A percentile compares a stretch with the other conserved stretches of the same genome.
phyloP scores from a whole-genome alignment of 345 rosid genomes.

The Pistacia atlantica region DNA sequence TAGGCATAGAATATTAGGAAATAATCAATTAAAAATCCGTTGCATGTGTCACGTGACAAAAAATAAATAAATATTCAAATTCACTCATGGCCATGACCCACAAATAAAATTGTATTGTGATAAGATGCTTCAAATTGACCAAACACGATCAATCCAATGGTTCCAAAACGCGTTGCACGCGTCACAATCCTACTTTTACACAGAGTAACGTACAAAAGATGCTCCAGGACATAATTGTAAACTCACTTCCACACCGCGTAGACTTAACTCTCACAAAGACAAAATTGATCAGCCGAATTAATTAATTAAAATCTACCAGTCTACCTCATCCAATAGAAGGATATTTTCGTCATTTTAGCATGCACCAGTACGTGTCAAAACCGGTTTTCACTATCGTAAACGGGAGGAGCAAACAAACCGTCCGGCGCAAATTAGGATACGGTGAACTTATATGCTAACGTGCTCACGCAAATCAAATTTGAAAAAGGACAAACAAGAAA shows the following conservation, averaged over 20 bases:
- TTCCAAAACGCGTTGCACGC: no score
- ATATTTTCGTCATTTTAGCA: neutral
- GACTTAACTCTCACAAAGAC: neutral
- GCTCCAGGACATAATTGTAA: neutral
- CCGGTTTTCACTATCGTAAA: neutral
- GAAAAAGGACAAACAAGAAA: neutral
- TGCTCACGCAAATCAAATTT: neutral
- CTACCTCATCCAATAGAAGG: neutral
- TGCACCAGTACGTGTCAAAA: neutral
- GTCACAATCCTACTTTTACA: neutral
- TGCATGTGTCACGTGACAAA: no score
- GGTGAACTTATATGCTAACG: neutral
- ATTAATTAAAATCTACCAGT: no score
- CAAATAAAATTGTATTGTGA: no score
- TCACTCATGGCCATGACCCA: no score
- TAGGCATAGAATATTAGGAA: no score
- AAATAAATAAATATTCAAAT: no score
- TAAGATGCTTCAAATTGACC: no score
- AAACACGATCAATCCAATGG: neutral
- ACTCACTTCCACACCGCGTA: neutral
- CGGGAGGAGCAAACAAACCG: neutral
- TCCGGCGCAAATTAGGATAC: neutral
- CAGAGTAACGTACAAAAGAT: neutral
- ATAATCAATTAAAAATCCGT: no score
- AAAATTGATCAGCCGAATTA: neutral